phyloP scores from a whole-genome alignment of 2,329 filamentous ascomycete species.

The Dactylellina leptospora region DNA sequence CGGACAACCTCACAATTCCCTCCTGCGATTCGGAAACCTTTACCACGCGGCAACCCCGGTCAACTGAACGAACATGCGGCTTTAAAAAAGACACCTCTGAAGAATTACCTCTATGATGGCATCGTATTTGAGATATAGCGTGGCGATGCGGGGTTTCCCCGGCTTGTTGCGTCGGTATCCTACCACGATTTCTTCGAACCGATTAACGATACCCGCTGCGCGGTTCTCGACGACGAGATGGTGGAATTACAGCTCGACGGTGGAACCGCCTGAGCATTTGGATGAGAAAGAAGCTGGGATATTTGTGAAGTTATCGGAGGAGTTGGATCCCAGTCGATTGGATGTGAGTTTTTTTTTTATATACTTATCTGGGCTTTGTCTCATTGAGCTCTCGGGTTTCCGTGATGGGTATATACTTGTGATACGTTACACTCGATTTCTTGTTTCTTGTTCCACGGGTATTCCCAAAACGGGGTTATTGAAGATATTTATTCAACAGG shows the following conservation, averaged over 20 bases:
- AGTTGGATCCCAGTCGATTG: constrained; percentile 58
- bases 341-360: constrained; percentile 56
- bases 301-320: constrained; percentile 63
- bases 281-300: constrained; percentile 69
- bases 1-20: too few relatives aligned
- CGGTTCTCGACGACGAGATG: constrained; percentile 14
- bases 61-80: background rate
- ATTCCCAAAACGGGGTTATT: too few relatives aligned
- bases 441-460: background rate
- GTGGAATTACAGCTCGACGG: background rate
- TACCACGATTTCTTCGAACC: background rate
- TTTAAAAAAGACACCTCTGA: background rate
- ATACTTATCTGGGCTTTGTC: too few relatives aligned
- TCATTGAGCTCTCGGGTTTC: too few relatives aligned
- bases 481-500: too few relatives aligned
- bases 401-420: background rate
- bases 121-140: background rate
- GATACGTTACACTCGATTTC: background rate
- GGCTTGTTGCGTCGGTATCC: background rate
- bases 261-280: constrained; percentile 63
- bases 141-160: background rate
- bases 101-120: background rate
- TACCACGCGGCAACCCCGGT: too few relatives aligned
- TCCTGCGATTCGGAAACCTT: too few relatives aligned
- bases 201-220: background rate